These are phyloP conservation scores for Piper longum DNA, from an alignment of 164 flowering plant species.

Conservation along the genomic window DNA sequence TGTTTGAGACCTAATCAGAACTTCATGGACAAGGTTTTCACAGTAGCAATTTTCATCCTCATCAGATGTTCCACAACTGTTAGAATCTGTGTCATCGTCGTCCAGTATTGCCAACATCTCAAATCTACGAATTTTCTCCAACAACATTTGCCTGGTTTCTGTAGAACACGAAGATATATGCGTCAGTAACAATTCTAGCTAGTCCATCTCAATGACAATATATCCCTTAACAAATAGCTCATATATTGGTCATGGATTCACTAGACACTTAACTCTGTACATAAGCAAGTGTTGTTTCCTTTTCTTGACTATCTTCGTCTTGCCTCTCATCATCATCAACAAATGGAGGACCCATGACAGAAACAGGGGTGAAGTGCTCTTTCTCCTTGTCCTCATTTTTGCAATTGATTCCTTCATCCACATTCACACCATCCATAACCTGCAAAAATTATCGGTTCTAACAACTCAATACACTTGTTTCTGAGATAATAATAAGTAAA, in stretches of 20 bases:
- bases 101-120: slow-evolving; percentile 63
- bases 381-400: slow-evolving; percentile 37
- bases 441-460: neutral
- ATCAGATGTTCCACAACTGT: neutral
- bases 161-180: slow-evolving; percentile 6
- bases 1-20: slow-evolving; percentile 10
- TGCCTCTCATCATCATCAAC: slow-evolving; percentile 32
- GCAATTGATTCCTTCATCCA: slow-evolving; percentile 6
- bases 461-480: neutral
- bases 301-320: slow-evolving; percentile 17
- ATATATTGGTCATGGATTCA: neutral
- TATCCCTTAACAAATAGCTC: too few species aligned
- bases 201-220: too few species aligned
- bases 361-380: slow-evolving; percentile 85
- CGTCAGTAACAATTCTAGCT: too few species aligned
- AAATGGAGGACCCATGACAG: slow-evolving; percentile 70
- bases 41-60: slow-evolving; percentile 3
- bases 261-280: slow-evolving; percentile 56
- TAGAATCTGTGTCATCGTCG: slow-evolving; percentile 18
- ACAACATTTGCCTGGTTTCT: slow-evolving; percentile 59
- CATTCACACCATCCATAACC: slow-evolving; percentile 13
- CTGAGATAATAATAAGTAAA: too few species aligned
- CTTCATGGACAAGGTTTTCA: slow-evolving; percentile 13
- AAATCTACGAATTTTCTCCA: slow-evolving; percentile 56
- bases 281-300: slow-evolving; percentile 36